phyloP scores from a whole-genome alignment of 164 flowering plant species.

The Vitis labrusca region DNA sequence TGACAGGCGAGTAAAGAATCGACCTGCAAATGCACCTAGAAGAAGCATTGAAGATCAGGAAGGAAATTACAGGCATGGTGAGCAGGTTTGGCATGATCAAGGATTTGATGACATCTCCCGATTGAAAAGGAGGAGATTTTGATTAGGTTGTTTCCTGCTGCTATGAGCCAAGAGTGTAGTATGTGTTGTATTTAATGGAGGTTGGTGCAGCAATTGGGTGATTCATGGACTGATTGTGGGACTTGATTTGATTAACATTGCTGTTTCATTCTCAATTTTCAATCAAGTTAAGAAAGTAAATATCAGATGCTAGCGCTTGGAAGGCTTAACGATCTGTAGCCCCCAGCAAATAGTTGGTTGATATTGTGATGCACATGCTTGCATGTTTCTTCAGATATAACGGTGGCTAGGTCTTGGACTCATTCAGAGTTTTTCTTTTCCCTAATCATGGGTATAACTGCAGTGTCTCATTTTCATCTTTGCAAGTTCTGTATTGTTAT shows the following conservation, averaged over 20 bases:
- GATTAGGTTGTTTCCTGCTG: slow-evolving; percentile 15
- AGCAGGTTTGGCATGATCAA: slow-evolving; percentile 49
- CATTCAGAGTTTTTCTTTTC: not conserved
- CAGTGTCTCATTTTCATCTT: not conserved
- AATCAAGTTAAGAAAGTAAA: no score
- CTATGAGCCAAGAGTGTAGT: not conserved
- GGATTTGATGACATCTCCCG: slow-evolving; percentile 44
- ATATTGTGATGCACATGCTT: no score
- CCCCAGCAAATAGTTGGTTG: no score
- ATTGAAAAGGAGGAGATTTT: slow-evolving; percentile 52
- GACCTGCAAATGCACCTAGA: slow-evolving; percentile 36
- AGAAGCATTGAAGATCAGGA: slow-evolving; percentile 56
- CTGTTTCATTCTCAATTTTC: no score
- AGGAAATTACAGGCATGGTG: slow-evolving; percentile 42
- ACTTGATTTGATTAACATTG: no score
- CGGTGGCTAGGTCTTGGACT: slow-evolving; percentile 4
- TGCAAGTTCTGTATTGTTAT: slow-evolving; percentile 14
- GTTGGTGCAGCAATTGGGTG: no score
- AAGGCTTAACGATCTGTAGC: no score
- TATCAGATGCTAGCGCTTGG: no score
- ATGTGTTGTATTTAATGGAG: not conserved
- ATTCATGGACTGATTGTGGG: no score
- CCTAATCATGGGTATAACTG: not conserved
- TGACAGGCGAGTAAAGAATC: slow-evolving; percentile 45
- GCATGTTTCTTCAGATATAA: not conserved